These are phyloP conservation scores for Serendipita vermifera DNA, from an alignment of 768 basidiomycete species.

Conservation along the genomic window DNA sequence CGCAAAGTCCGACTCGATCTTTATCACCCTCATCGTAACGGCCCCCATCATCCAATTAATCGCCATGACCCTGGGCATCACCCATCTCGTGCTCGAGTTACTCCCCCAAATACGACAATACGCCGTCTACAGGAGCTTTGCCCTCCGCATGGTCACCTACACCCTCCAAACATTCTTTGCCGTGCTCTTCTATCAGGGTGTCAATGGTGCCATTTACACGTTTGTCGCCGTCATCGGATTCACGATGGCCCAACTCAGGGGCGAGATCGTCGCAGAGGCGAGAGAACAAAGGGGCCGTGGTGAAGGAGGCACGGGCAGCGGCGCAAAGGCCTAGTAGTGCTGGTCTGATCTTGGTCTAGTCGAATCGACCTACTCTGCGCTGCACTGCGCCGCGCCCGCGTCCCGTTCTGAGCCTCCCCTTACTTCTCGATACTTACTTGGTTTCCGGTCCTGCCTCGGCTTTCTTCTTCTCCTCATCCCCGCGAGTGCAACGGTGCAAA, in stretches of 20 bases:
- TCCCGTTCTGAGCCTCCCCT: too few species aligned
- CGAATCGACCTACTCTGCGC: too few species aligned
- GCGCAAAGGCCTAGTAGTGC: constrained; percentile 6
- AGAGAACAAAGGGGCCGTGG: constrained; percentile 48
- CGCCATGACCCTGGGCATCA: constrained; percentile 45
- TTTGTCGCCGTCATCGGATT: constrained; percentile 59
- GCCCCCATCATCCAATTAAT: constrained; percentile 60
- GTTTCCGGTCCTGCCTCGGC: too few species aligned
- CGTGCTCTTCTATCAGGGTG: constrained; percentile 76
- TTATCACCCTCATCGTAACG: constrained; percentile 65
- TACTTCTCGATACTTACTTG: too few species aligned
- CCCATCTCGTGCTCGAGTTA: constrained; percentile 55
- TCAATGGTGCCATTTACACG: constrained; percentile 72
- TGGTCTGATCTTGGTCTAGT: too few species aligned
- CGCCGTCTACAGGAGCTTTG: constrained; percentile 51
- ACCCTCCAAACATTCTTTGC: constrained; percentile 48
- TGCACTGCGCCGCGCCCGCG: too few species aligned
- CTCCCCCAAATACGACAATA: constrained; percentile 42
- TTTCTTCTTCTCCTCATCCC: too few species aligned
- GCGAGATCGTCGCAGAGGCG: constrained; percentile 56
- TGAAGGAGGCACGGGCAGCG: constrained; percentile 20
- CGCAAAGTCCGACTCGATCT: constrained; percentile 42
- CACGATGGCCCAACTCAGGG: constrained; percentile 45
- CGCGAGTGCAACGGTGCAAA: too few species aligned
- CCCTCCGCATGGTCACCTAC: constrained; percentile 48